Base-by-base conservation (phyloP, 148 eudicot genomes). In the Chenopodium quinoa region DNA sequence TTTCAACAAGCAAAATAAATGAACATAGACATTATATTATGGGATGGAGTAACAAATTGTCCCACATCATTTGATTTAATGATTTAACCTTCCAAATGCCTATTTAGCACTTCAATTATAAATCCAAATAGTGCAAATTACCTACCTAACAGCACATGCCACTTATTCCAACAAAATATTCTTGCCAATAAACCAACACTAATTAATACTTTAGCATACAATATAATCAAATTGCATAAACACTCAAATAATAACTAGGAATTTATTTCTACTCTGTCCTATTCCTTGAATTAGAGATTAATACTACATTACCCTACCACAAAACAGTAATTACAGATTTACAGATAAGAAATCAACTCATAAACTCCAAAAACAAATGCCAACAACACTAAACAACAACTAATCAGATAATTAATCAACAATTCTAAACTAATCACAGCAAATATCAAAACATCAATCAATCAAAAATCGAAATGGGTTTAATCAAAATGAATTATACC, bases 401-500 rank as follows among this genome's bases (percentile, higher is more conserved):
- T 40, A 6, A 40, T 0, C 44, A 40, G 9, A 65, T 20, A 17
- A 3, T 31, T 3, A 22, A 34, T 12, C 20, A 77, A 7, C 4
- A 37, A 77, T 9, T 23, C 11, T 5, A 75, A 10, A 58, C 1
- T 0, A 17, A 76, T 16, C 3, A 44, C 50, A 23, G 27, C 27
- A 27, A 27, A 27, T 27, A 50, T 1, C 9, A 8, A 37, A 77
- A 64, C 3, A 63, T 44, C 0, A 13, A 63, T 12, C 9, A 46
- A 46, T 0, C 0, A 31, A 70, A 16, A 23, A 4, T 20, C 3
- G 48, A 23, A 25, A 73, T 3, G 7, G 0, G 23, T 13, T 56
- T 13, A 56, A 16, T 16, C 5, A 67, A 52, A 16, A 68, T 12
- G 1, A 23, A 62, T 58, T 7, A 4, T 83, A 88, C 90, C 78